Conservation (phyloP, 2,329 filamentous ascomycete species). For the Microthyrium microscopicum region DNA sequence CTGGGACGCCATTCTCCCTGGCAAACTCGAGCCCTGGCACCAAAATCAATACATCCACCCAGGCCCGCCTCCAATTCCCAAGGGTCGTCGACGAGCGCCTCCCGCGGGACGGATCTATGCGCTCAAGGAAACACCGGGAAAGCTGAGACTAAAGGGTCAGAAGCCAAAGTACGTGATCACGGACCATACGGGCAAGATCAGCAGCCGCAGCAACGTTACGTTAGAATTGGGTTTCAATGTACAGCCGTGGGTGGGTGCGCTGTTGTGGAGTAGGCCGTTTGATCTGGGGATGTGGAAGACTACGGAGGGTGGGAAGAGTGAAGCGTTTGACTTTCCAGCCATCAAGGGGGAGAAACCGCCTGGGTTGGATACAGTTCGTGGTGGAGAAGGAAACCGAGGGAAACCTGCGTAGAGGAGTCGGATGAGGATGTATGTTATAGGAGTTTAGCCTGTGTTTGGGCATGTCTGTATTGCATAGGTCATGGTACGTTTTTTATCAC, state of each 20-base stretch:
- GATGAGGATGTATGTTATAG: background rate
- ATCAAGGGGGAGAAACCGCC: conserved; percentile 21
- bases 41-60: conserved; percentile 34
- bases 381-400: conserved; percentile 29
- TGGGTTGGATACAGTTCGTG: conserved; percentile 31
- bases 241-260: conserved; percentile 83
- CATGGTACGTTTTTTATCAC: too few species aligned
- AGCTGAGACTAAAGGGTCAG: conserved; percentile 65
- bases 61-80: conserved; percentile 25
- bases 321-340: conserved; percentile 45
- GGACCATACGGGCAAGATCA: conserved; percentile 65
- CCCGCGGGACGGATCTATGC: conserved; percentile 16
- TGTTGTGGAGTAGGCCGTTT: conserved; percentile 53
- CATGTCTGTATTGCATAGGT: too few species aligned
- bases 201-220: conserved; percentile 54
- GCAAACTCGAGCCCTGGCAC: conserved; percentile 41
- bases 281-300: conserved; percentile 46
- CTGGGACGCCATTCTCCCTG: conserved; percentile 89
- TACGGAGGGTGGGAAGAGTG: conserved; percentile 47
- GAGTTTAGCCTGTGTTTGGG: too few species aligned
- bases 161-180: conserved; percentile 96
- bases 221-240: conserved; percentile 87
- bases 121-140: conserved; percentile 37
- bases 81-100: conserved; percentile 30
- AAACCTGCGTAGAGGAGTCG: conserved; percentile 22